Evolutionary conservation across 805 yeast genomes (phyloP), one percentile per base, ranked within the genome.

Genomic region (Lachancea cidri): DNA sequence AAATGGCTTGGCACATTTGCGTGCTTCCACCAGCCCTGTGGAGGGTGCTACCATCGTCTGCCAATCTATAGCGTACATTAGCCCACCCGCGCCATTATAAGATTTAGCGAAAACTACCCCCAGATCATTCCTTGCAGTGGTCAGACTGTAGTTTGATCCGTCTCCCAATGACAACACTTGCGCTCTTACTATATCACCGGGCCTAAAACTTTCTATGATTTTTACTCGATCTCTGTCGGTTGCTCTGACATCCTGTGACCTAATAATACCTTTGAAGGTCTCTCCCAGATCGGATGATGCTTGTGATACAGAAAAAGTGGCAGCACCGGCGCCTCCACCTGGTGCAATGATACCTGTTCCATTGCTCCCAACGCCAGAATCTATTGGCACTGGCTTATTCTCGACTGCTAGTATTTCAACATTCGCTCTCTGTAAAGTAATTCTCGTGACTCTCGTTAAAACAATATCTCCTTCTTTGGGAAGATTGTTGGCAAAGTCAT

Each of bases 1-100:
- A 52, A 79, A 84, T 9, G 96, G 95, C 59, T 86, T 88, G 2
- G 98, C 98, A 65, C 95, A 86, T 62, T 93, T 93, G 44, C 98
- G 73, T 51, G 70, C 69, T 54, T 88, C 97, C 9, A 77, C 63
- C 7, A 72, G 74, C 1, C 96, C 96, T 2, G 89, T 78, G 18
- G 64, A 67, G 2, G 87, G 81, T 47, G 85, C 79, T 24, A 83
- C 73, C 98, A 94, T 93, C 9, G 87, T 84, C 64, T 87, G 89
- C 97, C 98, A 93, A 64, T 93, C 98, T 33, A 87, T 65, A 2
- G 98, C 94, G 52, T 81, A 83, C 86, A 93, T 78, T 41, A 79
- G 64, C 29, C 77, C 79, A 2, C 96, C 96, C 3, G 79, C 79
- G 14, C 81, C 82, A 47, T 73, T 76, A 20, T 56, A 53, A 33